Conservation (phyloP, 257 asterid species). For the Lithospermum erythrorhizon region DNA sequence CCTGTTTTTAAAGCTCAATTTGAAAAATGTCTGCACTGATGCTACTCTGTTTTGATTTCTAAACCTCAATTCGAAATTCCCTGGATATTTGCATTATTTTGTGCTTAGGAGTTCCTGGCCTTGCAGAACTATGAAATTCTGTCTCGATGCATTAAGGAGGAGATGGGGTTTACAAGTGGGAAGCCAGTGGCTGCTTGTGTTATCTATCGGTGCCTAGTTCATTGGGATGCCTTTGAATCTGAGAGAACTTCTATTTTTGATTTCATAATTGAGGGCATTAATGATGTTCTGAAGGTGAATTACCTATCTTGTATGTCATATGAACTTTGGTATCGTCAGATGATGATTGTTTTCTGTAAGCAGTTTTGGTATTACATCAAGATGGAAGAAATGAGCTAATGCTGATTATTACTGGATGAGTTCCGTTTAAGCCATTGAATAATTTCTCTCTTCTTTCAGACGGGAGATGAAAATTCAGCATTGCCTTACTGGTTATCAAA, state of each 20-base stretch:
- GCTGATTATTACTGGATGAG: neutral
- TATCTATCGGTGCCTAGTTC: conserved; percentile 86
- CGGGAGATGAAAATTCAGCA: conserved; percentile 57
- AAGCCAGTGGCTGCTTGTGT: conserved; percentile 91
- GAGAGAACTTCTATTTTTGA: conserved; percentile 91
- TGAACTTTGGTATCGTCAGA: neutral
- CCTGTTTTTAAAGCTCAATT: neutral
- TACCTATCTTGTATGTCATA: conserved; percentile 6
- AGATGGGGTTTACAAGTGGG: conserved; percentile 84
- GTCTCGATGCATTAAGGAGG: conserved; percentile 80
- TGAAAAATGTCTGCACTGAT: neutral
- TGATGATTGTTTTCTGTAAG: neutral
- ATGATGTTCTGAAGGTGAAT: conserved; percentile 74
- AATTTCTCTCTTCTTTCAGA: conserved; percentile 36
- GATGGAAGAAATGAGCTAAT: neutral
- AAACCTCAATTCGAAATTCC: neutral
- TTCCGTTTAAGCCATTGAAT: conserved; percentile 4
- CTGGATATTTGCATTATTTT: neutral
- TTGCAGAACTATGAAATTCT: conserved; percentile 76
- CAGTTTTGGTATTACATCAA: neutral
- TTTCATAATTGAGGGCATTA: conserved; percentile 69
- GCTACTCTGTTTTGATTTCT: neutral
- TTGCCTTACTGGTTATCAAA: conserved; percentile 96
- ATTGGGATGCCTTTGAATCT: conserved; percentile 94
- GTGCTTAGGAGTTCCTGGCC: conserved; percentile 13